Conservation (phyloP, 2,329 filamentous ascomycete genomes). For the Epichloe festucae region DNA sequence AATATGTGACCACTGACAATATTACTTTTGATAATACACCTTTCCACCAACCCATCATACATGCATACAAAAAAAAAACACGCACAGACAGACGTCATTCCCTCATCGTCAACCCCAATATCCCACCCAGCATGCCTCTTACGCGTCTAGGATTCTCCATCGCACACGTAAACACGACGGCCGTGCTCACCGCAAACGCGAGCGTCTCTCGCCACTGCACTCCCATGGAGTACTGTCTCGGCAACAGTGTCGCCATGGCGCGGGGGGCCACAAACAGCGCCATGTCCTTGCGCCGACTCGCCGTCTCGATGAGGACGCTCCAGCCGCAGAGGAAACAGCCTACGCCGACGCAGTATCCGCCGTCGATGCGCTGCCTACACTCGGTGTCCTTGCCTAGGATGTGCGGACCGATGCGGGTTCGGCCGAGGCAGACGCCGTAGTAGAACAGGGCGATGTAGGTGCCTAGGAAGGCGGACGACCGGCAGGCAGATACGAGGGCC, state of each 20-base stretch:
- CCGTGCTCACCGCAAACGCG: slow-evolving; percentile 54
- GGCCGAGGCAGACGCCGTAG: slow-evolving; percentile 68
- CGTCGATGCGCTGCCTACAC: slow-evolving; percentile 39
- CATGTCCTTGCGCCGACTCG: slow-evolving; percentile 56
- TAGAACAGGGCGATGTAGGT: slow-evolving; percentile 70
- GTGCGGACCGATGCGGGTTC: slow-evolving; percentile 59
- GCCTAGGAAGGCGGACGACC: slow-evolving; percentile 67
- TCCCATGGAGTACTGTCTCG: slow-evolving; percentile 49
- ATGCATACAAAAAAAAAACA: not conserved
- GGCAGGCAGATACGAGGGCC: slow-evolving; percentile 46
- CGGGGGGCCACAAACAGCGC: slow-evolving; percentile 75
- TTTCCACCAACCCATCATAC: not conserved
- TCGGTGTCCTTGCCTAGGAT: slow-evolving; percentile 42
- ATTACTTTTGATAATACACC: not conserved
- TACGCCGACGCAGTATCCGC: slow-evolving; percentile 53
- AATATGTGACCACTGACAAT: too few species aligned
- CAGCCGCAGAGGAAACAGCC: slow-evolving; percentile 70
- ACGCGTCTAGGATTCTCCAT: slow-evolving; percentile 50
- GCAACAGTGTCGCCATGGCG: slow-evolving; percentile 61
- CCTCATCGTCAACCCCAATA: slow-evolving; percentile 38
- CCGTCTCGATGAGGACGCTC: slow-evolving; percentile 64
- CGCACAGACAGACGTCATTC: not conserved
- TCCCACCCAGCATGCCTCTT: slow-evolving; percentile 52
- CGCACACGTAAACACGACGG: slow-evolving; percentile 56
- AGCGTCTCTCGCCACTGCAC: slow-evolving; percentile 55